Evolutionary conservation across 768 basidiomycete species (phyloP).

Genomic region (Suillus hirtellus): DNA sequence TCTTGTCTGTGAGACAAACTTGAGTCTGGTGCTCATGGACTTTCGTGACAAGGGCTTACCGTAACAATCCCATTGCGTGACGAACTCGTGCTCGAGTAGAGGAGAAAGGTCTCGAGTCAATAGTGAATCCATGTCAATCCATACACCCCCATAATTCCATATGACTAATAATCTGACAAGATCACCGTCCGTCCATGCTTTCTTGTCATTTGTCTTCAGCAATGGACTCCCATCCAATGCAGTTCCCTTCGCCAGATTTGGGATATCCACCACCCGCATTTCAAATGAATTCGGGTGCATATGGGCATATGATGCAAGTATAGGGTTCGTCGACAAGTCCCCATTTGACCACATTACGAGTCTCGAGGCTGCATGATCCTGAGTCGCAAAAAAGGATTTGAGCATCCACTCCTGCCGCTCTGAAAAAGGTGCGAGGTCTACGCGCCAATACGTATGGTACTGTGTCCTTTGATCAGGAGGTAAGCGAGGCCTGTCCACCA

Average conservation of each 20-base stretch:
- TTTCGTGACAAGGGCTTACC: conserved; percentile 48
- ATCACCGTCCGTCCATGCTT: conserved; percentile 96
- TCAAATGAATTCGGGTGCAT: conserved; percentile 73
- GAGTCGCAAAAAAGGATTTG: conserved; percentile 92
- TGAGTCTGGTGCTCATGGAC: background rate
- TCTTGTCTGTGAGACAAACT: conserved; percentile 52
- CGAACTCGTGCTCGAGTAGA: conserved; percentile 91
- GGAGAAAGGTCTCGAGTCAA: conserved; percentile 86
- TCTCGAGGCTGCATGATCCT: conserved; percentile 60
- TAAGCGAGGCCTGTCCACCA: conserved; percentile 14
- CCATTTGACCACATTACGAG: conserved; percentile 94
- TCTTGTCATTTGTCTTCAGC: conserved; percentile 63
- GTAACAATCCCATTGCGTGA: conserved; percentile 99
- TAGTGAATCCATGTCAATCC: conserved; percentile 98
- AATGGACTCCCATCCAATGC: conserved; percentile 66
- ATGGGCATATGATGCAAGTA: conserved; percentile 58
- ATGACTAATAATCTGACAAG: conserved; percentile 84
- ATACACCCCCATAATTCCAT: conserved; percentile 90
- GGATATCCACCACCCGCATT: conserved; percentile 68
- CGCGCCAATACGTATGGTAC: conserved; percentile 94
- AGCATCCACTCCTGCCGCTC: conserved; percentile 88
- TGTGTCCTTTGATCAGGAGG: conserved; percentile 49
- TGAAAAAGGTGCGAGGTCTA: conserved; percentile 80
- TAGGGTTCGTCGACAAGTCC: conserved; percentile 54
- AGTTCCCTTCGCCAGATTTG: conserved; percentile 69